Percentiles rank a stretch among this genome's conserved stretches.
Evolutionary conservation across 371 early-diverging fungal species (phyloP).

Genomic region (Fennellomyces sp.): DNA sequence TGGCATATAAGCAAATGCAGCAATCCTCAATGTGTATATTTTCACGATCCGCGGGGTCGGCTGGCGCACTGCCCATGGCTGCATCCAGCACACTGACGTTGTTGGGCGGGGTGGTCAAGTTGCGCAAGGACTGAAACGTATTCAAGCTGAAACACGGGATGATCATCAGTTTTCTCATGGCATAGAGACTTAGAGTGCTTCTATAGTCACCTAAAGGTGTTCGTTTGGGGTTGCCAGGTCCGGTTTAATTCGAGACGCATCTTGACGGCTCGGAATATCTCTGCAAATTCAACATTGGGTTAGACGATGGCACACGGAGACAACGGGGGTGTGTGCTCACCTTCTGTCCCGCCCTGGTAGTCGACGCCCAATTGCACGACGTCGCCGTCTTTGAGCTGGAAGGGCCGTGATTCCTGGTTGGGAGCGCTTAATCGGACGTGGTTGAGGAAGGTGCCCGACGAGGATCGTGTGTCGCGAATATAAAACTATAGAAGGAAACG

Average conservation of each 20-base stretch:
- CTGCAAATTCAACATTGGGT: background rate
- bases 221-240: conserved; percentile 21
- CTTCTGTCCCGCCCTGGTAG: conserved; percentile 82
- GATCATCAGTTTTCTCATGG: background rate
- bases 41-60: background rate
- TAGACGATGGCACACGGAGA: background rate
- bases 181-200: background rate
- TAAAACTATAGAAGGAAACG: conserved; percentile 55
- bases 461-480: conserved; percentile 82
- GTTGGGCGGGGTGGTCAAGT: conserved; percentile 38
- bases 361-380: conserved; percentile 84
- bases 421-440: conserved; percentile 78
- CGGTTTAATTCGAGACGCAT: conserved; percentile 27
- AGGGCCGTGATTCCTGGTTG: conserved; percentile 73
- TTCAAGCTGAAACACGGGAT: conserved; percentile 28
- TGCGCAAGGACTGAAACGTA: conserved; percentile 37
- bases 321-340: conserved; percentile 37
- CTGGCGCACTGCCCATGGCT: conserved; percentile 12
- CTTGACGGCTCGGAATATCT: conserved; percentile 33
- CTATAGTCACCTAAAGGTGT: conserved; percentile 22
- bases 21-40: conserved; percentile 64
- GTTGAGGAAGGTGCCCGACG: conserved; percentile 92
- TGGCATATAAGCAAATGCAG: conserved; percentile 90
- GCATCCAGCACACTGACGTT: conserved; percentile 33
- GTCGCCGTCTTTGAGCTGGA: conserved; percentile 77